Conservation (phyloP, 345 rosid species). For the Gossypium arboreum region DNA sequence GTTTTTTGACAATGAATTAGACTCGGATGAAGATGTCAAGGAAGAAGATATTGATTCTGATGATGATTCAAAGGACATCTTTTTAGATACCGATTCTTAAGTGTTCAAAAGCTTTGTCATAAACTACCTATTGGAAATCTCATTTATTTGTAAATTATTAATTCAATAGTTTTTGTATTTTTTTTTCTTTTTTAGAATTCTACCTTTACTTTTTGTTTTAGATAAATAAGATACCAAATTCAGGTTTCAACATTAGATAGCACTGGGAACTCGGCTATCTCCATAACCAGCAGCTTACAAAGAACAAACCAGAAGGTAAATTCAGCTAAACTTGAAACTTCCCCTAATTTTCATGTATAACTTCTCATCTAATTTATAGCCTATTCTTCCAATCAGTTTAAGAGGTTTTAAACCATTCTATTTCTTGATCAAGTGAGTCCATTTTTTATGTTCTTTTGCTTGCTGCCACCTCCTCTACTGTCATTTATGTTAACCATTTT, state of each 20-base stretch:
- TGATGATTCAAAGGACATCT: background rate
- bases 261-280: background rate
- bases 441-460: constrained; percentile 17
- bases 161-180: background rate
- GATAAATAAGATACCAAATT: background rate
- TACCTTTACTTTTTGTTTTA: background rate
- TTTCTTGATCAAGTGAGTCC: constrained; percentile 24
- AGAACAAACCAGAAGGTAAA: background rate
- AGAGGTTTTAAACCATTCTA: constrained; percentile 33
- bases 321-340: background rate
- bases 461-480: background rate
- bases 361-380: constrained; percentile 28
- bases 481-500: background rate
- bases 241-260: background rate
- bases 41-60: background rate
- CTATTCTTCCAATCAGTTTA: constrained; percentile 39
- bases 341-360: background rate
- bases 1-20: constrained; percentile 51
- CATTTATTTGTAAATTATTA: background rate
- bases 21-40: constrained; percentile 21
- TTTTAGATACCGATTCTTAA: background rate
- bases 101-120: background rate
- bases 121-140: background rate
- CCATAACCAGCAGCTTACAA: background rate
- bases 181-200: background rate